Conservation (phyloP, 495 filamentous ascomycete genomes). For the Umbilicaria muhlenbergii region DNA sequence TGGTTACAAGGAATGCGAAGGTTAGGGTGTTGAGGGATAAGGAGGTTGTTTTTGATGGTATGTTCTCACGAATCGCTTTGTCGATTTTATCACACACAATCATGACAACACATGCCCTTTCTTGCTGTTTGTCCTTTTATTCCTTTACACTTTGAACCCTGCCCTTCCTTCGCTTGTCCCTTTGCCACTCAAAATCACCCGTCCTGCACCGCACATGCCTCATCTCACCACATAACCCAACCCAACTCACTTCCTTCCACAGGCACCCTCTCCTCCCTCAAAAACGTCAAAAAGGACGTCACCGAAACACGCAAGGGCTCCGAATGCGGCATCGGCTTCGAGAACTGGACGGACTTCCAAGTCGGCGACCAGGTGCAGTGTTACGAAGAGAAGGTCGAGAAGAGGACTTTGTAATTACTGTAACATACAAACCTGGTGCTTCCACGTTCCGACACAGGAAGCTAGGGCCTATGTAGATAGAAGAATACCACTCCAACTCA, state of each 20-base stretch:
- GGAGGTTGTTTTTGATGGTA: conserved; percentile 66
- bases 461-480: too few relatives aligned
- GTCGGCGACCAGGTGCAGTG: conserved; percentile 75
- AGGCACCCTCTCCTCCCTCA: conserved; percentile 69
- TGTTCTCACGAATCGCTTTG: conserved; percentile 10
- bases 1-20: conserved; percentile 41
- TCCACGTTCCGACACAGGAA: too few relatives aligned
- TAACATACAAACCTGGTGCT: too few relatives aligned
- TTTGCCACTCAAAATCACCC: not conserved
- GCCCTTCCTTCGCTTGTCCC: not conserved
- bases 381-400: conserved; percentile 65
- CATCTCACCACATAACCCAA: conserved; percentile 1
- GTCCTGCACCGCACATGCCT: not conserved
- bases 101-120: not conserved
- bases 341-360: conserved; percentile 59
- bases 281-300: conserved; percentile 84
- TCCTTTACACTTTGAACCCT: not conserved
- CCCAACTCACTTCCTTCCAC: not conserved
- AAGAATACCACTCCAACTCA: too few relatives aligned
- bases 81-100: not conserved
- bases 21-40: conserved; percentile 58
- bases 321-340: conserved; percentile 86
- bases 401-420: conserved; percentile 38
- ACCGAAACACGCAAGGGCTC: conserved; percentile 74
- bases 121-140: not conserved